Conservation (phyloP, 2,329 filamentous ascomycete species). For the Trichoderma sp. region DNA sequence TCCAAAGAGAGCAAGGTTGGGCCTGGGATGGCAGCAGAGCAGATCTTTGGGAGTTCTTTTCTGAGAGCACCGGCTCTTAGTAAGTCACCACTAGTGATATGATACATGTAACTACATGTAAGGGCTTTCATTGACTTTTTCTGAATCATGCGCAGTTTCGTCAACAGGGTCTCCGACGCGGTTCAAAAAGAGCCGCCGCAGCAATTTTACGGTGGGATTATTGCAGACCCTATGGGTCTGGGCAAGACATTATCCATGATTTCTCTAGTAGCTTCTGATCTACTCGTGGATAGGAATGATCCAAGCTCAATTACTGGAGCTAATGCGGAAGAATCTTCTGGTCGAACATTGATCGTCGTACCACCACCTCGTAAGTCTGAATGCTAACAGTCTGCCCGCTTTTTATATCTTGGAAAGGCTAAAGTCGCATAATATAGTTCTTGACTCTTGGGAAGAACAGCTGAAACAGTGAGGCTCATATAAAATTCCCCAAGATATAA, state of each 20-base stretch:
- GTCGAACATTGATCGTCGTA: conserved; percentile 2
- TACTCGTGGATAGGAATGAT: neutral
- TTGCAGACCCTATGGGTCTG: conserved; percentile 50
- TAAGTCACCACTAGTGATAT: neutral
- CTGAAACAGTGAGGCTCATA: neutral
- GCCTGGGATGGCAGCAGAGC: conserved; percentile 26
- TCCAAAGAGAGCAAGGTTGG: conserved; percentile 41
- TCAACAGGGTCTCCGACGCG: conserved; percentile 37
- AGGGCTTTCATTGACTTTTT: neutral
- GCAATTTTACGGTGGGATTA: conserved; percentile 45
- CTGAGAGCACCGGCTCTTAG: conserved; percentile 20
- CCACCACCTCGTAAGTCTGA: conserved; percentile 9
- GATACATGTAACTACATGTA: neutral
- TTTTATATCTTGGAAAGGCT: neutral
- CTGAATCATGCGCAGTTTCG: conserved; percentile 30
- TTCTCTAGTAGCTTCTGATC: conserved; percentile 37
- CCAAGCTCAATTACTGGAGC: neutral
- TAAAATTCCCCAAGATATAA: neutral
- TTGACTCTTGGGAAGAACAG: conserved; percentile 10
- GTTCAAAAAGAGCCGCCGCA: conserved; percentile 35
- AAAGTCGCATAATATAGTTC: neutral
- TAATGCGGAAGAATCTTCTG: neutral
- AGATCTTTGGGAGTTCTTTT: conserved; percentile 39
- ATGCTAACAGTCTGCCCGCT: neutral
- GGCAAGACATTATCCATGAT: conserved; percentile 50